A percentile compares a stretch with the other conserved stretches of the same genome.
Conservation (phyloP, 345 rosid genomes). For the Xanthoceras sorbifolium region DNA sequence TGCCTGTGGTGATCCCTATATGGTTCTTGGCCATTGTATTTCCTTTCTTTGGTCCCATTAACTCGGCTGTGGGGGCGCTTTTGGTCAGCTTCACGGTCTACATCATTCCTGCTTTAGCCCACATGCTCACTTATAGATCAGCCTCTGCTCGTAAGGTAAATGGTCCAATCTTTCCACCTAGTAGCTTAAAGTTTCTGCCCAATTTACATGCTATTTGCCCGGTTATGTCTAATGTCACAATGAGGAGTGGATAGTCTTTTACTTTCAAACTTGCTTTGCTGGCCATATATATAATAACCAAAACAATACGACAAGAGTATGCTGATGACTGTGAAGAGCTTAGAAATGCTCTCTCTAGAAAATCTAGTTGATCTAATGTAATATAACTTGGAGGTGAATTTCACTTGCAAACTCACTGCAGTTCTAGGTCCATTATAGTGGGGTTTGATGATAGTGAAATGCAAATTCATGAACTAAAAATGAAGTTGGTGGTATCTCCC, state of each 20-base stretch:
- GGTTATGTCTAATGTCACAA: conserved; percentile 8
- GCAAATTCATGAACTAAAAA: conserved; percentile 21
- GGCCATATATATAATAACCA: background rate
- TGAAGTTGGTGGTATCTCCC: conserved; percentile 30
- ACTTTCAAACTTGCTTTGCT: background rate
- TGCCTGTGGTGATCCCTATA: conserved; percentile 82
- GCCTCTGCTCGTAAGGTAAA: conserved; percentile 70
- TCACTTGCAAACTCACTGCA: no score
- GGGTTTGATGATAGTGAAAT: no score
- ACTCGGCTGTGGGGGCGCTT: conserved; percentile 86
- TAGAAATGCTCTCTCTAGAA: no score
- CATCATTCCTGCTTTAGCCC: conserved; percentile 82
- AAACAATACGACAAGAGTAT: background rate
- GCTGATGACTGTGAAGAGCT: background rate
- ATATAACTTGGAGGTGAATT: conserved; percentile 7
- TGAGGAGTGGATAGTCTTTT: background rate
- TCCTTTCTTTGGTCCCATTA: conserved; percentile 89
- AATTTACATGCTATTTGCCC: conserved; percentile 6
- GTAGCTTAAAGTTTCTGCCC: conserved; percentile 16
- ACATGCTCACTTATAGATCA: conserved; percentile 71
- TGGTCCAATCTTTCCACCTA: conserved; percentile 15
- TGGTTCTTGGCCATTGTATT: conserved; percentile 88
- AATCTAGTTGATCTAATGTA: background rate
- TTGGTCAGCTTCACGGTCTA: conserved; percentile 89
- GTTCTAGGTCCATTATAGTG: conserved; percentile 12